A percentile compares a stretch with the other conserved stretches of the same genome.
phyloP scores from a whole-genome alignment of 176 grass and related monocot species.

The Puccinellia tenuiflora region DNA sequence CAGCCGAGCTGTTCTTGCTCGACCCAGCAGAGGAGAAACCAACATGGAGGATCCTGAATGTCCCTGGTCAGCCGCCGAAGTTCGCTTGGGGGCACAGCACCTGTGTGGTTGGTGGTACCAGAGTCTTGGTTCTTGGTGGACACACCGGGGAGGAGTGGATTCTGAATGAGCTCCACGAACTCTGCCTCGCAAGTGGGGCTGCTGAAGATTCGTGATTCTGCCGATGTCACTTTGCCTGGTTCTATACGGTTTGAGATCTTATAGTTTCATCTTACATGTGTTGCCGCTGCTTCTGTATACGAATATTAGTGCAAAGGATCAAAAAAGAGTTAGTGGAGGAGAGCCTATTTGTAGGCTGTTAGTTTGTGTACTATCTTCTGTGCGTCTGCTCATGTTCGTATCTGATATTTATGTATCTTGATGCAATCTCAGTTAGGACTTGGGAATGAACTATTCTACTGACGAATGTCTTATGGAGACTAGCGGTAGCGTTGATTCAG shows the following conservation, averaged over 20 bases:
- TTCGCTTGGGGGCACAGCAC: conserved; percentile 97
- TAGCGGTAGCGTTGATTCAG: background rate
- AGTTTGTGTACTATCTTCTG: background rate
- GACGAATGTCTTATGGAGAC: background rate
- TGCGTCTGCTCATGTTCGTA: background rate
- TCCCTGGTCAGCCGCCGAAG: conserved; percentile 73
- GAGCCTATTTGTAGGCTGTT: background rate
- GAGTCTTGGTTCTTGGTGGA: conserved; percentile 76
- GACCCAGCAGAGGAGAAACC: conserved; percentile 79
- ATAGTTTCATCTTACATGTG: background rate
- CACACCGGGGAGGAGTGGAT: conserved; percentile 95
- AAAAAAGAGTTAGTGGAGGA: background rate
- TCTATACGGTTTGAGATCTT: conserved; percentile 5
- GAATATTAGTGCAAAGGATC: background rate
- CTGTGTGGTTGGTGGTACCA: conserved; percentile 85
- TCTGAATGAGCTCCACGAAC: conserved; percentile 93
- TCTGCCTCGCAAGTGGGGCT: conserved; percentile 72
- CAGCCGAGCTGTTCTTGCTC: conserved; percentile 65
- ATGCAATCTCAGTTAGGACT: background rate
- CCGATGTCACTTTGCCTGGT: background rate
- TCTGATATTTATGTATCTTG: background rate
- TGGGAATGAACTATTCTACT: background rate
- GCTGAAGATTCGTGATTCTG: conserved; percentile 43
- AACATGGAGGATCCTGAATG: conserved; percentile 71
- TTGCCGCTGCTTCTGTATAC: background rate